Evolutionary conservation across 257 asterid genomes (phyloP), one percentile per base, ranked within the genome.

Genomic region (Schizonepeta tenuifolia): DNA sequence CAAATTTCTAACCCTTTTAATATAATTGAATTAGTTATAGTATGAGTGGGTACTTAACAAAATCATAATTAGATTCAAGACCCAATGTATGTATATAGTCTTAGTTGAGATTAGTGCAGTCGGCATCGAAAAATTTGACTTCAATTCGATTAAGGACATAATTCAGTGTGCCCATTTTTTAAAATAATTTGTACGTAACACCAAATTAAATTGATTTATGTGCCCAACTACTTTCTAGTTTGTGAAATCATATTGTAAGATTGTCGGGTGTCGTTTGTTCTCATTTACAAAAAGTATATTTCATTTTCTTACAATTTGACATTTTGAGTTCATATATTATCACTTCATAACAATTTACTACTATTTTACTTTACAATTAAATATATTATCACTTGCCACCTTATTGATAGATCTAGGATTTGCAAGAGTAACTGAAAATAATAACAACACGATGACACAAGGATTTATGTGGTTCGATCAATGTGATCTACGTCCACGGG

Each of bases 181-280:
- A 8, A 33, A 8, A 15, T 35, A 61, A n/a, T 61, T 1, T 14
- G 3, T 35, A 36, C 9, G 67, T 36, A 18, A 61, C 67, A 8
- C 26, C 28, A 61, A n/a, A n/a, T 60, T 35, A 61, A 61, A 61
- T 61, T 35, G 49, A 61, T n/a, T n/a, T 61, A 35, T 18, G 47
- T 33, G 62, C 31, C 62, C 18, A 55, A 22, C 36, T 55, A n/a
- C 62, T 55, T 55, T 22, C 26, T 55, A 55, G 15, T 55, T 4
- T 21, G 61, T 17, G 44, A 36, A 33, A 59, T 59, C 66, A 60
- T 60, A 15, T 35, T 60, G 43, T 58, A 14, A 28, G 6, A 28
- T 58, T 58, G 44, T 58, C 44, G 65, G 65, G 43, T n/a, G 65
- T 31, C 22, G 44, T 58, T 58, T 58, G 65, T 58, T 58, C 41